Percentiles rank a stretch among this genome's conserved stretches.
Evolutionary conservation across 768 basidiomycete genomes (phyloP).

Genomic region (Gymnopilus dilepis): DNA sequence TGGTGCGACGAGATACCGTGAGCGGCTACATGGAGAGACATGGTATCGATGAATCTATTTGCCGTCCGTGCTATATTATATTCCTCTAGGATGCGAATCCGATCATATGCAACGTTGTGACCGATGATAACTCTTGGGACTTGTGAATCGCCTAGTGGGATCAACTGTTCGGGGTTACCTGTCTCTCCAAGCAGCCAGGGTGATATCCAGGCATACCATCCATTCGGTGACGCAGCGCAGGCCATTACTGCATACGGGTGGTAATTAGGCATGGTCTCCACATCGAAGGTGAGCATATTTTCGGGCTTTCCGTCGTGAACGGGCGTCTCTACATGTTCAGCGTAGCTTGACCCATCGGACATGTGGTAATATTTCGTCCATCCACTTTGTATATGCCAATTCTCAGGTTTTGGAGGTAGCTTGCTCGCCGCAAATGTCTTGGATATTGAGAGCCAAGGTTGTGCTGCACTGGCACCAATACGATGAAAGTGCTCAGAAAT

Average conservation of each 20-base stretch:
- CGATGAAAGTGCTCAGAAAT: conserved; percentile 90
- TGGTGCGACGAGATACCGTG: conserved; percentile 95
- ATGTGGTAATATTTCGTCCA: conserved; percentile 87
- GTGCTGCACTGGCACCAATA: conserved; percentile 69
- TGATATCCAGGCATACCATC: conserved; percentile 97
- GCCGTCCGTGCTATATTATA: conserved; percentile 70
- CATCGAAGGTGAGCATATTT: conserved; percentile 86
- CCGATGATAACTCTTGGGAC: conserved; percentile 78
- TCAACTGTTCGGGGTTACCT: conserved; percentile 63
- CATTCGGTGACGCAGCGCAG: conserved; percentile 78
- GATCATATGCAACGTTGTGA: conserved; percentile 95
- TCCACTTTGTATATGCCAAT: conserved; percentile 65
- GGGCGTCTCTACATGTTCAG: conserved; percentile 72
- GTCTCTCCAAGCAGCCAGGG: conserved; percentile 84
- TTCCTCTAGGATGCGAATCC: conserved; percentile 82
- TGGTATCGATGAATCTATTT: conserved; percentile 91
- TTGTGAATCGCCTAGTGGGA: conserved; percentile 67
- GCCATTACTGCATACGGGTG: conserved; percentile 88
- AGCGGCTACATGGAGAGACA: conserved; percentile 93
- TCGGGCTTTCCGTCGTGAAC: conserved; percentile 68
- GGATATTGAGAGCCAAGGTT: conserved; percentile 81
- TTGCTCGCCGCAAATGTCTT: conserved; percentile 54
- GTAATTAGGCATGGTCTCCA: conserved; percentile 89
- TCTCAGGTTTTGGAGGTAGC: conserved; percentile 63
- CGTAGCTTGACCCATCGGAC: conserved; percentile 78